Base-by-base conservation (phyloP, 2,329 filamentous ascomycete genomes). In the Cucurbitaria berberidis region DNA sequence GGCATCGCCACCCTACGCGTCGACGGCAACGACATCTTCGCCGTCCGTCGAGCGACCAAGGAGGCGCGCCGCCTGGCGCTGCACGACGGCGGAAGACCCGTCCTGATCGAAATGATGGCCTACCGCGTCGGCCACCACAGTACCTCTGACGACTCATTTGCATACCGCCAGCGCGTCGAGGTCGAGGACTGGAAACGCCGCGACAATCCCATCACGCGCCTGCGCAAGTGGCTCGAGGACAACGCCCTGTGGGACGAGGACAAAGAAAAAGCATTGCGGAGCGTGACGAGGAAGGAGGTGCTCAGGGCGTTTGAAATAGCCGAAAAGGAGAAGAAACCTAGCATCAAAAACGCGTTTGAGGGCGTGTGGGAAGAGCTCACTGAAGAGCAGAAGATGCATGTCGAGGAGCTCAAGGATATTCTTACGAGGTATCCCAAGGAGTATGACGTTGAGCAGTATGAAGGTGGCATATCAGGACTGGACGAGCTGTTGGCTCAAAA, bases 91-190 rank as follows among this genome's bases (percentile, higher is more conserved):
- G 90, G 91, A 3, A 86, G 84, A 58, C 92, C 91, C 0, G 84
- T 99, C 0, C 80, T 99, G 7, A 89, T 99, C 35, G 95, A 99
- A 77, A 92, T 92, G 50, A 96, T 99, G 90, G 93, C 90, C 21
- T 99, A 99, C 77, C 91, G 95, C n/a, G 93, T 98, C 38, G 93
- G 90, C 6, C 92, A 99, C 73, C 95, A 99, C 78, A 96, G 91
- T 76, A 99, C 95, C 0, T 95, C 90, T 0, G 95, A 99, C 70
- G 95, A 99, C 77, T 95, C 90, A 22, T 99, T 97, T 69, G 95
- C 95, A 0, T 99, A 99, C 78, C 89, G 95, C 8, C 92, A 93
- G 1, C 86, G 89, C 22, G 87, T 97, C 0, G 95, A 99, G 70
- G 95, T 99, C 7, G 90, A 96, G 72, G 91, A 96, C 72, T 96